Conservation (phyloP, 495 filamentous ascomycete species). For the Penicillium chermesinum region DNA sequence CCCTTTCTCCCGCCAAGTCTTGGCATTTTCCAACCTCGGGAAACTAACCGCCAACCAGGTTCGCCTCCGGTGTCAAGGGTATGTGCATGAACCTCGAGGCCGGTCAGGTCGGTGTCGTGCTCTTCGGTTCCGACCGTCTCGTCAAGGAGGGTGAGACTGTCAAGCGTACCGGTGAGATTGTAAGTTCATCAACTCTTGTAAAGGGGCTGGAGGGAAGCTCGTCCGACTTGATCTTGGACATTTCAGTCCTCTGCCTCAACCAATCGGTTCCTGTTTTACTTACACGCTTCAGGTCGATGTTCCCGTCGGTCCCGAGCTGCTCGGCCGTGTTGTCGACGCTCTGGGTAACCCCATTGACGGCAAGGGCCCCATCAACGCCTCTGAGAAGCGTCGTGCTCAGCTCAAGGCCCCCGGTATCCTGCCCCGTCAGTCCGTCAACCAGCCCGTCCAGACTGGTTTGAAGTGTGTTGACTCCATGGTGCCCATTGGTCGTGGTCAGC, state of each 20-base stretch:
- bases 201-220: background rate
- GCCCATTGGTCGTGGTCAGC: slow-evolving; percentile 98
- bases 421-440: slow-evolving; percentile 91
- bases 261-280: background rate
- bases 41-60: slow-evolving; percentile 58
- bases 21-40: slow-evolving; percentile 13
- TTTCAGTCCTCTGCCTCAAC: background rate
- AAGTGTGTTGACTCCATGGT: slow-evolving; percentile 99
- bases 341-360: slow-evolving; percentile 99
- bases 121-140: slow-evolving; percentile 99
- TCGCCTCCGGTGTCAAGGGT: slow-evolving; percentile 98
- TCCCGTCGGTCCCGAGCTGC: slow-evolving; percentile 84
- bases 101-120: slow-evolving; percentile 99
- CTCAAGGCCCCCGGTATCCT: slow-evolving; percentile 98
- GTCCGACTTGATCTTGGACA: slow-evolving; percentile 13
- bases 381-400: slow-evolving; percentile 91
- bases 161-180: slow-evolving; percentile 99
- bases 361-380: slow-evolving; percentile 92
- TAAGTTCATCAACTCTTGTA: slow-evolving; percentile 44
- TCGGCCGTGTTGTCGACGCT: slow-evolving; percentile 97
- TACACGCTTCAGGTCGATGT: slow-evolving; percentile 75
- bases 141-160: slow-evolving; percentile 99
- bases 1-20: slow-evolving; percentile 13
- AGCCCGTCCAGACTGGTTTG: slow-evolving; percentile 98
- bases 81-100: slow-evolving; percentile 99